Evolutionary conservation across 2,329 filamentous ascomycete genomes (phyloP).

Genomic region (Botryotinia narcissicola): DNA sequence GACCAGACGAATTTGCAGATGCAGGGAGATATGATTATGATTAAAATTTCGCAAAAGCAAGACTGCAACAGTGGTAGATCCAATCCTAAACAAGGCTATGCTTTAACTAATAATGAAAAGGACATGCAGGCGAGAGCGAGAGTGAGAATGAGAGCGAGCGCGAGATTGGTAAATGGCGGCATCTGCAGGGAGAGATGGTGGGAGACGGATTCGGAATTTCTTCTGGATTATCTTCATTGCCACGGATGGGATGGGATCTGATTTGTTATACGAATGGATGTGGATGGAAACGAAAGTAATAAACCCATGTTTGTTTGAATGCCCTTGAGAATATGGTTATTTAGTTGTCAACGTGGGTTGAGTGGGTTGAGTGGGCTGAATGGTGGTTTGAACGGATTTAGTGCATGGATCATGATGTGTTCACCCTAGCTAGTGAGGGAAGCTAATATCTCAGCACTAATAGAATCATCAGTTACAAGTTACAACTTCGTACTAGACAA

Average conservation of each 20-base stretch:
- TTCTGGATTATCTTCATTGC: slow-evolving; percentile 2
- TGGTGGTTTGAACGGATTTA: not conserved
- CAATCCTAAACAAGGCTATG: slow-evolving; percentile 14
- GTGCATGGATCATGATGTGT: slow-evolving; percentile 8
- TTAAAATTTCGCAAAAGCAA: slow-evolving; percentile 6
- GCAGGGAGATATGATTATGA: slow-evolving; percentile 16
- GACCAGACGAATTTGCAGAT: slow-evolving; percentile 1
- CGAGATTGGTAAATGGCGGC: not conserved
- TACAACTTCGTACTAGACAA: not conserved
- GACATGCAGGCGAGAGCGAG: not conserved
- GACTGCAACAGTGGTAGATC: slow-evolving; percentile 7
- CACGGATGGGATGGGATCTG: not conserved
- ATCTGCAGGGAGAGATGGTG: slow-evolving; percentile 9
- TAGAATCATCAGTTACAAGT: not conserved
- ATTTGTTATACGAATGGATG: not conserved
- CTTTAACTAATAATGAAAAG: not conserved
- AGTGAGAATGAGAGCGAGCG: not conserved
- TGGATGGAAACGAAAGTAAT: not conserved
- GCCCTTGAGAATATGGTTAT: not conserved
- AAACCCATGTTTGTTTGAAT: not conserved
- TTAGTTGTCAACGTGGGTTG: not conserved
- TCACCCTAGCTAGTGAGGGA: not conserved
- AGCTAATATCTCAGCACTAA: not conserved
- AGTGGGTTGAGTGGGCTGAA: not conserved
- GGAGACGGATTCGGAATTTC: not conserved